Evolutionary conservation across 2,329 filamentous ascomycete species (phyloP).

Genomic region (Penicillium sp.): DNA sequence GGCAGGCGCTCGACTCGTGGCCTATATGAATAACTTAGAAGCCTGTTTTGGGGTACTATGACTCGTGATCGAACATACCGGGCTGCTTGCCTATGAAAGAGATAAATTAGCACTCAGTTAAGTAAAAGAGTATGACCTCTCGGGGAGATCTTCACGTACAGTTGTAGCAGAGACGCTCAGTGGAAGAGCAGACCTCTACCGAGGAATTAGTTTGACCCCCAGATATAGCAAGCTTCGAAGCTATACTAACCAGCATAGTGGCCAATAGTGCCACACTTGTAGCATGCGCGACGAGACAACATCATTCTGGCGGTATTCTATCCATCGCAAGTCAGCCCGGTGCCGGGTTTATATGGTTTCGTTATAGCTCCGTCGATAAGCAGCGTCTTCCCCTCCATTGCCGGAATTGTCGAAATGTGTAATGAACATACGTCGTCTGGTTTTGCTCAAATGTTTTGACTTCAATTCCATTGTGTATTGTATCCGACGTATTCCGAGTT

Average conservation of each 20-base stretch:
- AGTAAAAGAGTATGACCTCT: constrained; percentile 11
- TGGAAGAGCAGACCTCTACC: constrained; percentile 92
- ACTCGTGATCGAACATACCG: constrained; percentile 36
- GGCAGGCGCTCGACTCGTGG: constrained; percentile 97
- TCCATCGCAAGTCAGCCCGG: constrained; percentile 19
- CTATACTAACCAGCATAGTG: constrained; percentile 56
- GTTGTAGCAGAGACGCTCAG: constrained; percentile 99
- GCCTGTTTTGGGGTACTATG: constrained; percentile 12
- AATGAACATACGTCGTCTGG: neutral
- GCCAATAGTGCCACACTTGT: constrained; percentile 75
- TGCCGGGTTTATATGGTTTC: constrained; percentile 1
- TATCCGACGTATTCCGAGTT: neutral
- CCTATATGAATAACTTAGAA: constrained; percentile 49
- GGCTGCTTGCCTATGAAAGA: constrained; percentile 45
- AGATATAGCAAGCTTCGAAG: neutral
- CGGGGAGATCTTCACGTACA: constrained; percentile 59
- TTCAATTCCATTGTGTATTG: neutral
- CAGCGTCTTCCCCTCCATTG: constrained; percentile 12
- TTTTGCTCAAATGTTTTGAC: neutral
- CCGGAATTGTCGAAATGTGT: neutral
- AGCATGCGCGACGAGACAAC: constrained; percentile 80
- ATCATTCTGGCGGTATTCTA: constrained; percentile 59
- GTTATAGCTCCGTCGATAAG: constrained; percentile 8
- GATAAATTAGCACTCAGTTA: constrained; percentile 21
- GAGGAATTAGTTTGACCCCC: constrained; percentile 14